phyloP scores from a whole-genome alignment of 176 grass and related monocot genomes.

The Secale cereale region DNA sequence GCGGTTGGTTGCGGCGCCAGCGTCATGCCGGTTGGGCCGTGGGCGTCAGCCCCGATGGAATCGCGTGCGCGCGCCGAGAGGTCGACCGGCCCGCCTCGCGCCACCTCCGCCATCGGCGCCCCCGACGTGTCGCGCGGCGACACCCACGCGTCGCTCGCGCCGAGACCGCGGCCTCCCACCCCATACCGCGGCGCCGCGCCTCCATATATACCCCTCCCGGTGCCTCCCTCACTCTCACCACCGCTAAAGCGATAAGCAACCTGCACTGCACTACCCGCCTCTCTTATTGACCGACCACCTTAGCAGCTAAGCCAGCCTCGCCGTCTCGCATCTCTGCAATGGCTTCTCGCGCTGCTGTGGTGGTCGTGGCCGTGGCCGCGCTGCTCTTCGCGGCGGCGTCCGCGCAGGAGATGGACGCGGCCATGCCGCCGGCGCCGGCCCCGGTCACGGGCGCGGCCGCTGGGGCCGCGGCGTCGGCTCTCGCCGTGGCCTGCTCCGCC shows the following conservation, averaged over 20 bases:
- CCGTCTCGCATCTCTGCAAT: constrained; percentile 12
- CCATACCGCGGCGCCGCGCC: neutral
- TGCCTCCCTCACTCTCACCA: neutral
- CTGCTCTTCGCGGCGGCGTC: constrained; percentile 51
- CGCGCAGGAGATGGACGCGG: constrained; percentile 41
- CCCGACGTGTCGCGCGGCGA: constrained; percentile 36
- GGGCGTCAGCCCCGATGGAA: constrained; percentile 13
- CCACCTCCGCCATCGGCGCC: constrained; percentile 25
- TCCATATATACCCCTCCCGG: constrained; percentile 31
- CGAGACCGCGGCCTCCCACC: constrained; percentile 17
- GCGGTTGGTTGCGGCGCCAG: constrained; percentile 29
- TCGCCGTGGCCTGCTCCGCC: constrained; percentile 51
- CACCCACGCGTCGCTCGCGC: constrained; percentile 23
- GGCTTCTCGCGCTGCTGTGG: constrained; percentile 44
- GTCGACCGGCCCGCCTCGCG: neutral
- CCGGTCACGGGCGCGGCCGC: constrained; percentile 48
- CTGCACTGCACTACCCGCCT: too few species aligned
- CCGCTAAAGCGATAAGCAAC: too few species aligned
- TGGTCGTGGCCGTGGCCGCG: constrained; percentile 32
- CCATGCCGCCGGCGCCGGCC: constrained; percentile 44
- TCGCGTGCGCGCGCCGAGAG: constrained; percentile 19
- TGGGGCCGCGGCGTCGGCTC: constrained; percentile 25
- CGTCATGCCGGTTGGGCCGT: constrained; percentile 38
- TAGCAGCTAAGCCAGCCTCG: neutral
- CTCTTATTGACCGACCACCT: neutral